Evolutionary conservation across 2,329 filamentous ascomycete genomes (phyloP).

Genomic region (Alternaria arborescens): DNA sequence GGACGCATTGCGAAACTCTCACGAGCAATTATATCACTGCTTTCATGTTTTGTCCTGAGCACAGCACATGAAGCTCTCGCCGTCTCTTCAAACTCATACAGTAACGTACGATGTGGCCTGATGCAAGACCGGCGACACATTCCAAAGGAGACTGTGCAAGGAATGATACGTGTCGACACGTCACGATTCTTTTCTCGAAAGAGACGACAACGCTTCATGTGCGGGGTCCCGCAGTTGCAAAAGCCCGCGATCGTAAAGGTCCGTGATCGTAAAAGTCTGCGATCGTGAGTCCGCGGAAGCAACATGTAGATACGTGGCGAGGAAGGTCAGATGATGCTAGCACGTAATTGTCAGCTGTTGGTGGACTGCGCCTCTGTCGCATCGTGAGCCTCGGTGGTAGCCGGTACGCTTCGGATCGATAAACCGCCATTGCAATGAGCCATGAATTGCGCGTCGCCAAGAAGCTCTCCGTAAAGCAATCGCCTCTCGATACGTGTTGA

Average conservation of each 20-base stretch:
- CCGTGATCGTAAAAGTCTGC: background rate
- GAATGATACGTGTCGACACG: slow-evolving; percentile 1
- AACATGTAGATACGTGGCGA: background rate
- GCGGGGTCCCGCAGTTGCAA: background rate
- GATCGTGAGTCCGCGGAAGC: background rate
- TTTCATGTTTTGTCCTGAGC: background rate
- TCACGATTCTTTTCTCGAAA: background rate
- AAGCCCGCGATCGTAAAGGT: background rate
- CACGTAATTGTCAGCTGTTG: slow-evolving; percentile 3
- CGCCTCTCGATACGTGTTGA: slow-evolving; percentile 7
- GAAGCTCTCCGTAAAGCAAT: background rate
- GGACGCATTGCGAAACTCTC: background rate
- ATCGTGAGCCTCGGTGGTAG: slow-evolving; percentile 17
- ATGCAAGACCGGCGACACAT: background rate
- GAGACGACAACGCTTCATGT: background rate
- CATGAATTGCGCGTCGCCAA: slow-evolving; percentile 9
- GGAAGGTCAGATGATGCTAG: slow-evolving; percentile 3
- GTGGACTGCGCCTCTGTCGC: slow-evolving; percentile 26
- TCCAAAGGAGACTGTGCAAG: background rate
- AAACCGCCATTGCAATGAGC: background rate
- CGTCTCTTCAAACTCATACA: background rate
- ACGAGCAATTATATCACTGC: background rate
- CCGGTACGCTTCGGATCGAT: background rate
- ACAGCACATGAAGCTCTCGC: background rate
- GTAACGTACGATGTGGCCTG: background rate